Evolutionary conservation across 495 filamentous ascomycete genomes (phyloP), one percentile per base, ranked within the genome.

Genomic region (Penicillium waksmanii): DNA sequence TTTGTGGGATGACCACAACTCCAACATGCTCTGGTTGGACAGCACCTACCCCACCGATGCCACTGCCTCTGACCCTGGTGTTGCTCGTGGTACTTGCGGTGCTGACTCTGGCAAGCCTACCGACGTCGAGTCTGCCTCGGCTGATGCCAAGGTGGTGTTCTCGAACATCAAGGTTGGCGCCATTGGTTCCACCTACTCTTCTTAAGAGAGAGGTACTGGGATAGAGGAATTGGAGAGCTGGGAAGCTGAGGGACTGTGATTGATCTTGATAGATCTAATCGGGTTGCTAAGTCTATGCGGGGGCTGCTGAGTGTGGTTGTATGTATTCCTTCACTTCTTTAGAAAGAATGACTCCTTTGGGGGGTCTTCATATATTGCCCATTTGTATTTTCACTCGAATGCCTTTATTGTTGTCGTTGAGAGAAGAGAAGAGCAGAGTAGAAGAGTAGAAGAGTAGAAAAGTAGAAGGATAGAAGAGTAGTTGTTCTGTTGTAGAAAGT

Each of bases 21-120:
- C 81, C 75, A 83, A 90, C 78, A 94, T 93, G 91, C 82, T 89
- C 64, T 94, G 91, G 91, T 85, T 95, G 66, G 90, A 93, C 80
- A 85, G 85, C 69, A 82, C 77, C 74, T 92, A 87, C 80, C 91
- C 90, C 3, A 73, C 80, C 40, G 78, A 81, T 66, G 79, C 73
- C 3, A 78, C 80, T 21, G 73, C 81, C 36, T 77, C 78, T 57
- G 66, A 64, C 15, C 87, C 88, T 36, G 91, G 91, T 73, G 81
- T 84, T 55, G 80, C 80, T 66, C 89, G 91, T 72, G 91, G 90
- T 48, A 81, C 82, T 57, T 95, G 91, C 75, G 85, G 85, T 72
- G 82, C 76, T 53, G 75, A 74, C 71, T 86, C 84, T 33, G 89
- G 89, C 56, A 77, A 77, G 19, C 88, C 89, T 23, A 60, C 66